Conservation (phyloP, 2,329 filamentous ascomycete species). For the Alternaria triticimaculans region DNA sequence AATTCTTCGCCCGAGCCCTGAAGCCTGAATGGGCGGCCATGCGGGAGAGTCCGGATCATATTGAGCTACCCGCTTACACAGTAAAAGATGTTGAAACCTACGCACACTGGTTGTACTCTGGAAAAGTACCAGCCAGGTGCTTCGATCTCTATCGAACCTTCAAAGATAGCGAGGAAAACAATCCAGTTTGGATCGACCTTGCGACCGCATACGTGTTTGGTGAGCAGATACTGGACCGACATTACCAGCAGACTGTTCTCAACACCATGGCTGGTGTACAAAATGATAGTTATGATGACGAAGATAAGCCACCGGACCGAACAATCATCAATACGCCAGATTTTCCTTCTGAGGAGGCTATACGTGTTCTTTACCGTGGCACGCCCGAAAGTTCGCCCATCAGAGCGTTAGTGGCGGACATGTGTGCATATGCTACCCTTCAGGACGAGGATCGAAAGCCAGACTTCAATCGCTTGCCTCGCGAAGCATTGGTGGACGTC, state of each 20-base stretch:
- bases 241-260: not conserved
- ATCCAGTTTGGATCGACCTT: slow-evolving; percentile 6
- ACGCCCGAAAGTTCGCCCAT: too few relatives aligned
- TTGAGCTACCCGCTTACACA: slow-evolving; percentile 4
- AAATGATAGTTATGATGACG: too few relatives aligned
- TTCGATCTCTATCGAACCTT: not conserved
- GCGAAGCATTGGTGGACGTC: not conserved
- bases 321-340: too few relatives aligned
- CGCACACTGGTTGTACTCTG: slow-evolving; percentile 6
- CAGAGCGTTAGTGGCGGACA: too few relatives aligned
- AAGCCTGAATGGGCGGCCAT: slow-evolving; percentile 6
- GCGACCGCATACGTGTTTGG: slow-evolving; percentile 6
- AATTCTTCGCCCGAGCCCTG: slow-evolving; percentile 5
- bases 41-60: not conserved
- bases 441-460: too few relatives aligned
- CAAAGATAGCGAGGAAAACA: not conserved
- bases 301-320: too few relatives aligned
- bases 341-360: too few relatives aligned
- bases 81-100: not conserved
- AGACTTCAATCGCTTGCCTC: not conserved
- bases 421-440: too few relatives aligned
- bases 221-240: slow-evolving; percentile 3
- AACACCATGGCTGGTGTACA: not conserved
- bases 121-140: slow-evolving; percentile 3
- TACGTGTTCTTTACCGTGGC: too few relatives aligned